Base-by-base conservation (phyloP, 2,329 filamentous ascomycete species). In the Penicillium sp. region DNA sequence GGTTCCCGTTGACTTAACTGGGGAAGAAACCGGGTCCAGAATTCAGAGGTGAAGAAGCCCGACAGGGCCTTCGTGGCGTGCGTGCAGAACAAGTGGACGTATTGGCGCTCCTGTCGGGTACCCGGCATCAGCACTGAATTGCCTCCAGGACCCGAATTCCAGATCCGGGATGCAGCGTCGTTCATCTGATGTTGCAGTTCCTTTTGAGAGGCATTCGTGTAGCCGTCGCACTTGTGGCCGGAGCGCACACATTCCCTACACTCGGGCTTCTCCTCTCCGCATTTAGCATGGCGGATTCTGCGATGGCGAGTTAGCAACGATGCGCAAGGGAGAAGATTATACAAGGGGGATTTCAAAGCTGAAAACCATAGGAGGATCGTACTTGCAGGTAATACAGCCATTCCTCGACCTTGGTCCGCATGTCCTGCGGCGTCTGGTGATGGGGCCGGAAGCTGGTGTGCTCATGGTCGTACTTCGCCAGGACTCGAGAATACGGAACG, bases 221-320 rank as follows among this genome's bases (percentile, higher is more conserved):
- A 51, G 10, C 48, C 50, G 7, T 46, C 43, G 25, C 46, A 53
- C 33, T 32, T 33, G n/a, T 46, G 33, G 8, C 42, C 43, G 1
- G 43, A 37, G 18, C 30, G 35, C 4, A 31, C 44, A 20, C 50
- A 51, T 18, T 46, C 45, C 8, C 72, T 68, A 62, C 81, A 86
- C 11, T 54, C 53, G 53, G 81, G 81, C 39, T 80, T 76, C 47
- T 63, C 69, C 62, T 84, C 81, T 58, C 83, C 81, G 59, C 81
- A 84, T 56, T 79, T 79, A 37, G 79, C 71, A 41, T 76, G 74
- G 35, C 76, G 73, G 20, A 76, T 70, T 59, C 75, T 78, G 38
- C 15, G 18, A 39, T n/a, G n/a, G n/a, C n/a, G 32, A 43, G 13
- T 19, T 7, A 31, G 27, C 32, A 32, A n/a, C n/a, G 16, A 8